These are phyloP conservation scores for Irineochytrium annulatum DNA, from an alignment of 192 early-diverging fungal genomes.

Conservation along the genomic window DNA sequence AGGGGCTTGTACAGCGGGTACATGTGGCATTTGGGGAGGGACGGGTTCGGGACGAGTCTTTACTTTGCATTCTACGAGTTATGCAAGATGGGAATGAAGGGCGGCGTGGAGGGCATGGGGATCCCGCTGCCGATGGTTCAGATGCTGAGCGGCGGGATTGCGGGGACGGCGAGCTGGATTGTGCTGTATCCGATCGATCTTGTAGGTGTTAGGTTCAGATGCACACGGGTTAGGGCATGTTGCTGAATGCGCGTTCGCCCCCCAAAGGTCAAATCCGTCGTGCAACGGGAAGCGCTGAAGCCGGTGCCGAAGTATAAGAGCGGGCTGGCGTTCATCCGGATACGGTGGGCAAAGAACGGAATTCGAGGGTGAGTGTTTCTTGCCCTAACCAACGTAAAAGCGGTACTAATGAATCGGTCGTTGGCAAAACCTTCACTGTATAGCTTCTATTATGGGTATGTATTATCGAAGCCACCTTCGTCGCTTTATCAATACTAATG, in stretches of 20 bases:
- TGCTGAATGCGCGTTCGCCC: background rate
- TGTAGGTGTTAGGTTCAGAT: constrained; percentile 19
- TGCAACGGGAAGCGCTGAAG: constrained; percentile 48
- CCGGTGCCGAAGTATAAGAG: constrained; percentile 33
- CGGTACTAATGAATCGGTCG: too few relatives aligned
- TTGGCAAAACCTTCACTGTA: too few relatives aligned
- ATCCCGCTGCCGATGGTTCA: constrained; percentile 26
- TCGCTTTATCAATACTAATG: too few relatives aligned
- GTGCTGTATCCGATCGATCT: constrained; percentile 53
- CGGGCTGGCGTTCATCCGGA: constrained; percentile 30
- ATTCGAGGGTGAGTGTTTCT: constrained; percentile 43
- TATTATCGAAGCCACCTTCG: too few relatives aligned
- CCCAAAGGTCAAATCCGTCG: constrained; percentile 41
- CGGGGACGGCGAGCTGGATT: constrained; percentile 45
- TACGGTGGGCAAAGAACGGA: constrained; percentile 30
- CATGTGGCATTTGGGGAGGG: constrained; percentile 32
- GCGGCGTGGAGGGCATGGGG: constrained; percentile 16
- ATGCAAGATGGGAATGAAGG: constrained; percentile 29
- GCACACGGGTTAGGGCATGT: too few relatives aligned
- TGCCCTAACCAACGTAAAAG: too few relatives aligned
- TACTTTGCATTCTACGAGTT: constrained; percentile 51
- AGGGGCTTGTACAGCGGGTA: constrained; percentile 47
- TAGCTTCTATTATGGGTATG: too few relatives aligned
- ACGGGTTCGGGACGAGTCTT: constrained; percentile 38
- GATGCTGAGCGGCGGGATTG: constrained; percentile 48